A percentile compares a stretch with the other conserved stretches of the same genome.
Conservation (phyloP, 1,284 basidiomycete species). For the Xerocomus nothofagi region DNA sequence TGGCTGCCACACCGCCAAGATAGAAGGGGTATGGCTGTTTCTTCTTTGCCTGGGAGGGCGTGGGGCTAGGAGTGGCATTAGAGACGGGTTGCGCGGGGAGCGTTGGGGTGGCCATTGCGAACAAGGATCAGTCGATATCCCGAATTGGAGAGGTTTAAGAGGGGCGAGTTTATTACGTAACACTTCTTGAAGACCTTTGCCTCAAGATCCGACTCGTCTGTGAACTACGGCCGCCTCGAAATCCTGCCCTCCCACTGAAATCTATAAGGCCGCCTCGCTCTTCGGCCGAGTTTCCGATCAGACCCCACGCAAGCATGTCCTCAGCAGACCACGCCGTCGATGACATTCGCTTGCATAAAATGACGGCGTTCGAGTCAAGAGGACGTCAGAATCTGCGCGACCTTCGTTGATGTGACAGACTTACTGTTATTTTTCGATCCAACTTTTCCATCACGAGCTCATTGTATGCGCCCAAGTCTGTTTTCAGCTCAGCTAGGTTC, state of each 20-base stretch:
- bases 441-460: too few relatives aligned
- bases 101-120: conserved; percentile 22
- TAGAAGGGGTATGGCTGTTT: conserved; percentile 53
- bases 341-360: too few relatives aligned
- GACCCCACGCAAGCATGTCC: too few relatives aligned
- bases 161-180: conserved; percentile 19
- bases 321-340: too few relatives aligned
- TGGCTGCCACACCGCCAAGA: conserved; percentile 43
- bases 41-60: conserved; percentile 22
- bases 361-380: too few relatives aligned
- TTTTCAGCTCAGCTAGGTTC: too few relatives aligned
- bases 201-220: not conserved
- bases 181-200: not conserved
- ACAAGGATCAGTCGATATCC: conserved; percentile 3
- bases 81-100: conserved; percentile 6
- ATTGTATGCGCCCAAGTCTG: too few relatives aligned
- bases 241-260: not conserved
- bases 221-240: conserved; percentile 8
- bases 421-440: too few relatives aligned
- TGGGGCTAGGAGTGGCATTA: conserved; percentile 8
- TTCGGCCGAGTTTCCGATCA: not conserved
- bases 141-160: conserved; percentile 18
- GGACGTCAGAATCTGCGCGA: too few relatives aligned
- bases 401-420: too few relatives aligned
- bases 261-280: not conserved